A percentile compares a stretch with the other conserved stretches of the same genome.
phyloP scores from a whole-genome alignment of 2,329 filamentous ascomycete genomes.

The Orbilia oligospora region DNA sequence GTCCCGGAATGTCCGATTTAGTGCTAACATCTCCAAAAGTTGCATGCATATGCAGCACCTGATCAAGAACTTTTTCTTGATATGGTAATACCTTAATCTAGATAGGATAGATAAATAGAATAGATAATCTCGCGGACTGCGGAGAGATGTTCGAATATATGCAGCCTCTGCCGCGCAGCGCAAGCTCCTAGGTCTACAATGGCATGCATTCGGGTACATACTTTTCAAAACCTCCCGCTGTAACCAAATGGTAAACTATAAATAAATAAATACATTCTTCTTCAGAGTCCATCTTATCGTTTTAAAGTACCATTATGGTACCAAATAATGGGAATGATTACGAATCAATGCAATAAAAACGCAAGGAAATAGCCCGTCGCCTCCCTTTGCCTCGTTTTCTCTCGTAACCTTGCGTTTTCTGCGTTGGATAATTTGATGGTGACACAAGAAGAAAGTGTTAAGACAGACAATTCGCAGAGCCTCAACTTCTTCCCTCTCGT shows the following conservation, averaged over 20 bases:
- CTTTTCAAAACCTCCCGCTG: too few relatives aligned
- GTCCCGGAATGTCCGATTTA: not conserved
- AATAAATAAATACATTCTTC: too few relatives aligned
- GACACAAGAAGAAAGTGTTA: conserved; percentile 3
- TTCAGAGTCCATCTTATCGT: too few relatives aligned
- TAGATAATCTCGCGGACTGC: conserved; percentile 1
- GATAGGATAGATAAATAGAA: not conserved
- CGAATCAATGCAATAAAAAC: conserved; percentile 14
- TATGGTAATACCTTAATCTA: conserved; percentile 1
- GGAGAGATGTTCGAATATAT: not conserved
- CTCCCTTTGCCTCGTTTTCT: conserved; percentile 3
- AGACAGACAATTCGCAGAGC: conserved; percentile 9
- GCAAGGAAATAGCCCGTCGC: conserved; percentile 4
- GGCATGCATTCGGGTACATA: too few relatives aligned
- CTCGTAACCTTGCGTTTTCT: conserved; percentile 8
- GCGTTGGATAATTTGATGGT: conserved; percentile 20
- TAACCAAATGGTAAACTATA: too few relatives aligned
- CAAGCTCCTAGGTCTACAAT: too few relatives aligned
- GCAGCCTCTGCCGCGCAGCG: not conserved
- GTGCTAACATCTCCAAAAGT: not conserved
- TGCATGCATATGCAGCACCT: conserved; percentile 9
- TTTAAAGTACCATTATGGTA: not conserved
- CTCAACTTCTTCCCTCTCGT: not conserved
- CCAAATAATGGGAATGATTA: not conserved
- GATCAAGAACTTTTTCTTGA: not conserved